Evolutionary conservation across 768 basidiomycete genomes (phyloP).

Genomic region (Suillus spraguei): DNA sequence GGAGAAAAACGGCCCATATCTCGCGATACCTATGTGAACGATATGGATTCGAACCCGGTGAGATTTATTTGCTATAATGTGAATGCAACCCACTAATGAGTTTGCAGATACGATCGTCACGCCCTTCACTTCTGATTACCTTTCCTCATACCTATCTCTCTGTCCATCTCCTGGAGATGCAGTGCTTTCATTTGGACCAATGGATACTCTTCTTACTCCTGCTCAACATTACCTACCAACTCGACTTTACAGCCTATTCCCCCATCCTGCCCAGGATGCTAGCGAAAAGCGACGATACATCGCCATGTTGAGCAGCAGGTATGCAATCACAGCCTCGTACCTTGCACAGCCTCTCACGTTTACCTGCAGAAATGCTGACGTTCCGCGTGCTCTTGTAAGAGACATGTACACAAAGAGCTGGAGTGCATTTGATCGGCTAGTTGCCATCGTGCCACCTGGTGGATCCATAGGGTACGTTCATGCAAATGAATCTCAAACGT

Average conservation of each 20-base stretch:
- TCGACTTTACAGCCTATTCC: slow-evolving; percentile 71
- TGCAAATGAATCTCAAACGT: slow-evolving; percentile 9
- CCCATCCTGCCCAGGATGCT: slow-evolving; percentile 81
- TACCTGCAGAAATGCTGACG: slow-evolving; percentile 71
- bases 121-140: slow-evolving; percentile 76
- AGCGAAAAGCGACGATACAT: slow-evolving; percentile 76
- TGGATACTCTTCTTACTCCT: slow-evolving; percentile 76
- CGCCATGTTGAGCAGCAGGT: slow-evolving; percentile 73
- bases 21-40: slow-evolving; percentile 78
- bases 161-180: slow-evolving; percentile 73
- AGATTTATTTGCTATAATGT: slow-evolving; percentile 14
- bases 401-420: slow-evolving; percentile 94
- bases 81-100: background rate
- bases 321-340: background rate
- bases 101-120: slow-evolving; percentile 66
- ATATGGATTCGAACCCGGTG: slow-evolving; percentile 80
- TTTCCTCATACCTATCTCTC: slow-evolving; percentile 78
- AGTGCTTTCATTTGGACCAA: slow-evolving; percentile 78
- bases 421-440: slow-evolving; percentile 88
- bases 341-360: slow-evolving; percentile 5
- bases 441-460: slow-evolving; percentile 88
- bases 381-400: slow-evolving; percentile 80
- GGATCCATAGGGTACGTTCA: slow-evolving; percentile 79
- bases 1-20: slow-evolving; percentile 63
- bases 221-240: slow-evolving; percentile 77